Evolutionary conservation across 805 yeast genomes (phyloP).

Genomic region (Metschnikowia arizonensis): DNA sequence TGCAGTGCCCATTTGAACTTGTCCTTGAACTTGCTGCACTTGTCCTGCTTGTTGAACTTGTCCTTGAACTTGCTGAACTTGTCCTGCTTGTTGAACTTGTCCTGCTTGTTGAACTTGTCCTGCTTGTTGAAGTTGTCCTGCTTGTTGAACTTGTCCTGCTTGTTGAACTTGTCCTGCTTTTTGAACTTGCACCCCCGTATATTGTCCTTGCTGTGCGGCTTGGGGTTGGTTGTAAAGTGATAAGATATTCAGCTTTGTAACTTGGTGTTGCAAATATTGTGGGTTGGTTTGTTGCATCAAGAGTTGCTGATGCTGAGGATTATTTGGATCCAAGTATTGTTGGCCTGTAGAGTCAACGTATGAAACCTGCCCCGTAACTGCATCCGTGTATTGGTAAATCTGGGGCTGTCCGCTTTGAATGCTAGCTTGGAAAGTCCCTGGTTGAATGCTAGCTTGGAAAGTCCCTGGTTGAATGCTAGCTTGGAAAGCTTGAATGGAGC

Average conservation of each 20-base stretch:
- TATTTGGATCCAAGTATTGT: conserved; percentile 32
- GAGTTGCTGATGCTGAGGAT: conserved; percentile 32
- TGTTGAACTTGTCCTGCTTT: neutral
- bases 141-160: neutral
- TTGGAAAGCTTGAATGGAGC: neutral
- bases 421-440: neutral
- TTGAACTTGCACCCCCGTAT: neutral
- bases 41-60: too few species aligned
- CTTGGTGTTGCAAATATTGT: conserved; percentile 26
- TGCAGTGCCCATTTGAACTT: neutral
- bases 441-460: neutral
- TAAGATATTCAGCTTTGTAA: conserved; percentile 33
- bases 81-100: neutral
- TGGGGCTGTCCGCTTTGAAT: conserved; percentile 33
- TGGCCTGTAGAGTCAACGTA: conserved; percentile 69
- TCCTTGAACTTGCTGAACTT: too few species aligned
- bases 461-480: conserved; percentile 4
- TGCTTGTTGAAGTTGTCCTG: neutral
- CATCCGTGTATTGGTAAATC: conserved; percentile 68
- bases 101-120: neutral
- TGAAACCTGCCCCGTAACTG: conserved; percentile 60
- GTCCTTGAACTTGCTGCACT: too few species aligned
- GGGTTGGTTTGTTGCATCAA: conserved; percentile 30
- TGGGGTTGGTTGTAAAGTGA: conserved; percentile 38
- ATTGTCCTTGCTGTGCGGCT: neutral